Percentiles rank a stretch among this genome's conserved stretches.
phyloP scores from a whole-genome alignment of 768 basidiomycete genomes.

The Pulveroboletus ravenelii region DNA sequence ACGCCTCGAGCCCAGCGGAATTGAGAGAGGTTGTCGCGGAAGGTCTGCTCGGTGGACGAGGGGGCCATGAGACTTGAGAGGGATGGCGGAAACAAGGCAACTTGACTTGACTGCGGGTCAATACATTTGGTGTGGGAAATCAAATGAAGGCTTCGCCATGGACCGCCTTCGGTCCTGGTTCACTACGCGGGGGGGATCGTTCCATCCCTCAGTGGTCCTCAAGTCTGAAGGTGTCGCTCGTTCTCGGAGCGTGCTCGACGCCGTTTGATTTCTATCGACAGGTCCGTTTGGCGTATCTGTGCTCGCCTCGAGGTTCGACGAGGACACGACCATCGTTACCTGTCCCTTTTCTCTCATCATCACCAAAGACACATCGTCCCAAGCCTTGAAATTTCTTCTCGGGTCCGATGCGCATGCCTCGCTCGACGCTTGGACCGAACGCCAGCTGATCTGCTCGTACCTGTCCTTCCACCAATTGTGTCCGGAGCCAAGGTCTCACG shows the following conservation, averaged over 20 bases:
- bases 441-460: slow-evolving; percentile 68
- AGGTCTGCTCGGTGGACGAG: slow-evolving; percentile 55
- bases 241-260: background rate
- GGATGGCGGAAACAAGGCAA: too few species aligned
- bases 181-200: slow-evolving; percentile 40
- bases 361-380: slow-evolving; percentile 46
- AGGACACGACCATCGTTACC: slow-evolving; percentile 53
- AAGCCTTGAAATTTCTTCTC: slow-evolving; percentile 42
- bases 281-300: slow-evolving; percentile 46
- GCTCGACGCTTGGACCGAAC: slow-evolving; percentile 48
- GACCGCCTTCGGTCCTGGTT: slow-evolving; percentile 50
- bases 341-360: slow-evolving; percentile 66
- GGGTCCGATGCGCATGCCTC: slow-evolving; percentile 12
- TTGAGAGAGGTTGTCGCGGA: slow-evolving; percentile 71
- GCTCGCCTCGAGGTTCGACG: slow-evolving; percentile 44
- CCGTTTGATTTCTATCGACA: slow-evolving; percentile 19
- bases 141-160: background rate
- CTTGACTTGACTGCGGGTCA: background rate
- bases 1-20: slow-evolving; percentile 81
- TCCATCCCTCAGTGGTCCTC: slow-evolving; percentile 46
- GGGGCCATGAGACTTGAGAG: slow-evolving; percentile 6
- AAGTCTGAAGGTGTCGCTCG: slow-evolving; percentile 38
- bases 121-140: background rate
- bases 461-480: slow-evolving; percentile 59
- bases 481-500: slow-evolving; percentile 32